Base-by-base conservation (phyloP, 2,329 filamentous ascomycete species). In the Aspergillus sergii region DNA sequence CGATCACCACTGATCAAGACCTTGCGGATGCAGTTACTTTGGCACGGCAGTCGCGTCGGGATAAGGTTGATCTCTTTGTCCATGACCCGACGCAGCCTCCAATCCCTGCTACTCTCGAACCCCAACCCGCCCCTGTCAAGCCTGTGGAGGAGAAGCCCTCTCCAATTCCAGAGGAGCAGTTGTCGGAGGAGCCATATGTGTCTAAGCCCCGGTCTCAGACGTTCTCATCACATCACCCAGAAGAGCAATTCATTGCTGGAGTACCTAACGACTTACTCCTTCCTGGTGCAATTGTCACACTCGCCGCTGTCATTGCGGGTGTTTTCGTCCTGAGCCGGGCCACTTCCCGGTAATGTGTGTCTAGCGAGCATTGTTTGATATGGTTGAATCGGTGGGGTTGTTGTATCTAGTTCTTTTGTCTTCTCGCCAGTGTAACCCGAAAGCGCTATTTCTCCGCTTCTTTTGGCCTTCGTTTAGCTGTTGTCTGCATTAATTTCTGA, bases 51-150 rank as follows among this genome's bases (percentile, higher is more conserved):
- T 85, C 87, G 53, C 88, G 84, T 69, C 89, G 88, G 53, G 95
- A 98, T 70, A 99, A 99, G 84, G 95, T 99, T 23, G 95, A 99
- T 73, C 85, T 99, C 19, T 98, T 97, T 72, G 94, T 98, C 14
- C 95, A 99, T 76, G 91, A 99, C 72, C 94, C 94, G 0, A 88
- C 93, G 66, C 91, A 95, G 80, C 89, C 94, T n/a, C 91, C 94
- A 0, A 85, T 93, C n/a, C 82, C 88, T 11, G 82, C 86, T 1
- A 85, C 87, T 0, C 78, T 89, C 12, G 84, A 89, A 45, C 87
- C 87, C 43, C 83, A 87, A 64, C 87, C 87, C 1, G 73, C 74
- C 23, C 80, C 79, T 4, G 73, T 80, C 19, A 83, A 82, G 64
- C 79, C 82, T 6, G 76, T 84, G 4, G 84, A 85, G 65, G 73